Evolutionary conservation across 1,284 basidiomycete species (phyloP), one percentile per base, ranked within the genome.

Genomic region (Sporisorium reilianum): DNA sequence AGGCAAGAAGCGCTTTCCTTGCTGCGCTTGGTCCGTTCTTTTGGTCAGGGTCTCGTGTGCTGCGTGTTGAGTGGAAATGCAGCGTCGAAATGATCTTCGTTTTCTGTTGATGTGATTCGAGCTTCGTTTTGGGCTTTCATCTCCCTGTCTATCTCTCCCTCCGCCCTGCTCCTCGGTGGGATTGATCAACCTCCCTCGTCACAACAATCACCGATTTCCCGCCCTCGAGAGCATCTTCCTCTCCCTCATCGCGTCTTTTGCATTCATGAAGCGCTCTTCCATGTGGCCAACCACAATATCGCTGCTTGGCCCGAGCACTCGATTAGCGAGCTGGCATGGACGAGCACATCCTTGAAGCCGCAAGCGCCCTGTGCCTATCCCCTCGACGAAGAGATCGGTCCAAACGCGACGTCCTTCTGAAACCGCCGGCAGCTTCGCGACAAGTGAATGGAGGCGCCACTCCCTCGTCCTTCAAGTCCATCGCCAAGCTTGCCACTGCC

Each of bases 271-370:
- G 12, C 23, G 14, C 34, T 25, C 32, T 40, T 28, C 20, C 59
- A 45, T 59, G 30, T 23, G 30, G 40, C n/a, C 28, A 25, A 23
- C 20, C 22, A 44, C 6, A 5, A 18, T 8, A 11, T 51, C 40
- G 45, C 45, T 57, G 16, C 42, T 40, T 10, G 16, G 25, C 61
- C 28, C 28, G 7, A 22, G 36, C 45, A 55, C 44, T 48, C 38
- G n/a, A 20, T 7, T 22, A 30, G 30, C 20, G 23, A 12, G 48
- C 36, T 55, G 67, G 48, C 34, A 70, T 70, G 67, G 46, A 42
- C 61, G 67, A 70, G 25, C 46, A 57, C 23, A 34, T 70, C 25
- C 57, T 70, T 38, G 25, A 53, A 42, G 67, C 67, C 1, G 50
- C 67, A 10, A 54, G 30, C 14, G 62, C 52, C 26, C 57, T 70